A percentile compares a stretch with the other conserved stretches of the same genome.
These are phyloP conservation scores for Apiospora sp. DNA, from an alignment of 2,329 filamentous ascomycete species.

Conservation along the genomic window DNA sequence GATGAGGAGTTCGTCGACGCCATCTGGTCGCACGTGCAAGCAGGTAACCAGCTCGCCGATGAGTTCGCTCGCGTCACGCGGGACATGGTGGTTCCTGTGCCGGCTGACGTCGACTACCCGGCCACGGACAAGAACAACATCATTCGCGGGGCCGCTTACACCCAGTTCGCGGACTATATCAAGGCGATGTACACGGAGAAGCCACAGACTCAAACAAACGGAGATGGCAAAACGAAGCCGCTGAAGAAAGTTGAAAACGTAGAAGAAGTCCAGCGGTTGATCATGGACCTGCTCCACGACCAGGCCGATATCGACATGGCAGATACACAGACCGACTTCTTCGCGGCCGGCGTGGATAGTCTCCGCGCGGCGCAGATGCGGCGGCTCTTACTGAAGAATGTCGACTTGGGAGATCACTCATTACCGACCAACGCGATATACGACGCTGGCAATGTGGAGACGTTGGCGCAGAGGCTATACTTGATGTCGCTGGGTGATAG, in stretches of 20 bases:
- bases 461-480: background rate
- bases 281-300: constrained; percentile 41
- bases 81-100: constrained; percentile 49
- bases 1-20: constrained; percentile 44
- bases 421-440: background rate
- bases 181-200: constrained; percentile 39
- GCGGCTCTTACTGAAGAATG: constrained; percentile 47
- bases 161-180: constrained; percentile 41
- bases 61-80: constrained; percentile 52
- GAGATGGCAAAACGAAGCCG: too few relatives aligned
- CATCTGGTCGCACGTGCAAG: constrained; percentile 48
- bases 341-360: constrained; percentile 54
- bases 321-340: constrained; percentile 48
- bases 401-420: constrained; percentile 44
- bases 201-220: background rate
- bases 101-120: constrained; percentile 29
- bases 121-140: constrained; percentile 52
- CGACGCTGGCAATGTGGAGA: background rate
- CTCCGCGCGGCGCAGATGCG: constrained; percentile 55
- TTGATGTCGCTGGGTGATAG: background rate
- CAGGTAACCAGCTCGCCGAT: constrained; percentile 50
- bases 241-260: background rate
- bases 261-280: constrained; percentile 30
- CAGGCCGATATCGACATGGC: constrained; percentile 44
- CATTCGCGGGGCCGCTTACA: constrained; percentile 51